Percentiles rank a stretch among this genome's conserved stretches.
Evolutionary conservation across 1,284 basidiomycete genomes (phyloP).

Genomic region (Sparassis latifolia): DNA sequence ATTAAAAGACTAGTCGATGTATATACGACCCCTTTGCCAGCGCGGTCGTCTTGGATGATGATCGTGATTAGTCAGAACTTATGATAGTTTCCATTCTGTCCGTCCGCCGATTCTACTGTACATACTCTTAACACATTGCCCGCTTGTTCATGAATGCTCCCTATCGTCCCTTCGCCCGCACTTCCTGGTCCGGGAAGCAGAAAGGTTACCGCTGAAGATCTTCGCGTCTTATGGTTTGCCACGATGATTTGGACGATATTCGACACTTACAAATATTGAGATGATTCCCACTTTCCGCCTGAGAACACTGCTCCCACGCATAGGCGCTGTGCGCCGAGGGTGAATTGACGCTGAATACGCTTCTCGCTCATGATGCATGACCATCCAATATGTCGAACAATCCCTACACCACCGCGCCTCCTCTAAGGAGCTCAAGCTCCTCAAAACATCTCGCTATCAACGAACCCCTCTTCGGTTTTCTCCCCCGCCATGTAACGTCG

Average conservation of each 20-base stretch:
- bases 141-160: too few species aligned
- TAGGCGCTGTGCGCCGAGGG: background rate
- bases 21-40: too few species aligned
- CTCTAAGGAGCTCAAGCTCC: conserved; percentile 5
- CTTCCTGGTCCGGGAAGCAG: too few species aligned
- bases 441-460: conserved; percentile 7
- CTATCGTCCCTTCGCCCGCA: too few species aligned
- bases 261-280: background rate
- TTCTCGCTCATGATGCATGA: background rate
- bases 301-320: background rate
- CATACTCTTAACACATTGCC: too few species aligned
- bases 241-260: background rate
- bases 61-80: too few species aligned
- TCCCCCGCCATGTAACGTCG: conserved; percentile 46
- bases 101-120: too few species aligned
- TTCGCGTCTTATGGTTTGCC: background rate
- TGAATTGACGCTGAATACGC: too few species aligned
- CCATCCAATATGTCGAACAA: conserved; percentile 10
- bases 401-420: conserved; percentile 19
- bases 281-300: background rate
- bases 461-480: conserved; percentile 50
- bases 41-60: too few species aligned
- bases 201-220: background rate
- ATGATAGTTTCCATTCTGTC: too few species aligned
- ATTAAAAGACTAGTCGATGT: too few species aligned